phyloP scores from a whole-genome alignment of 306 rosid genomes.

The Calophaca sinica region DNA sequence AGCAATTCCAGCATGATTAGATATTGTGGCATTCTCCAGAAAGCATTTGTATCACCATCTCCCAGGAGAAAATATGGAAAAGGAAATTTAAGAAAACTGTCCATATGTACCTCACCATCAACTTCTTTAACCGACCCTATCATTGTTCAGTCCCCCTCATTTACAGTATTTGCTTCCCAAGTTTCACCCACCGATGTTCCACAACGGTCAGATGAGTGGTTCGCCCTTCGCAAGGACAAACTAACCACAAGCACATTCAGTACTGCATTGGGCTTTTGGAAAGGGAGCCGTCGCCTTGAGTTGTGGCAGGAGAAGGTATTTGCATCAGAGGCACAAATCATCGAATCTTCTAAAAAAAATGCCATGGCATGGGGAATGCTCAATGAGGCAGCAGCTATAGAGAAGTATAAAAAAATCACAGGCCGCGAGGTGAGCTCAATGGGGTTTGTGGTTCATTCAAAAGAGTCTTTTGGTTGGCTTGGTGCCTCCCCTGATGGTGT shows the following conservation, averaged over 20 bases:
- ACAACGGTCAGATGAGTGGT: slow-evolving; percentile 95
- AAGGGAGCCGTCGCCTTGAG: slow-evolving; percentile 77
- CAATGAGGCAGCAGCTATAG: slow-evolving; percentile 79
- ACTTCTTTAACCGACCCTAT: slow-evolving; percentile 44
- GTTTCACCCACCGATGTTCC: slow-evolving; percentile 60
- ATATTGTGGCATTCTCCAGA: slow-evolving; percentile 49
- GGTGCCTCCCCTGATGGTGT: slow-evolving; percentile 99
- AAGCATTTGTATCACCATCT: slow-evolving; percentile 44
- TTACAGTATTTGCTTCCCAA: slow-evolving; percentile 55
- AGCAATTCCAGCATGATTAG: slow-evolving; percentile 55
- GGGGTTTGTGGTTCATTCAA: slow-evolving; percentile 81
- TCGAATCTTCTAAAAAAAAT: slow-evolving; percentile 50
- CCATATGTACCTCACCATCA: slow-evolving; percentile 45
- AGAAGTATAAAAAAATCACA: slow-evolving; percentile 76
- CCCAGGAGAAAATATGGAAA: slow-evolving; percentile 44
- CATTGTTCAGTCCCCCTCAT: slow-evolving; percentile 50
- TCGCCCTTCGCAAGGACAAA: slow-evolving; percentile 89
- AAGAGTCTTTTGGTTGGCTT: slow-evolving; percentile 72
- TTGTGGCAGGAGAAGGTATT: slow-evolving; percentile 90
- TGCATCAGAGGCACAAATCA: slow-evolving; percentile 50
- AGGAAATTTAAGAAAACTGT: slow-evolving; percentile 45
- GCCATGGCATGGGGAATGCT: slow-evolving; percentile 97
- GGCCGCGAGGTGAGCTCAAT: slow-evolving; percentile 72
- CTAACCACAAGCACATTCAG: slow-evolving; percentile 95
- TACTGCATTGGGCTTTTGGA: slow-evolving; percentile 96